Evolutionary conservation across 1,284 basidiomycete species (phyloP).

Genomic region (Ustilago shanxiensis): DNA sequence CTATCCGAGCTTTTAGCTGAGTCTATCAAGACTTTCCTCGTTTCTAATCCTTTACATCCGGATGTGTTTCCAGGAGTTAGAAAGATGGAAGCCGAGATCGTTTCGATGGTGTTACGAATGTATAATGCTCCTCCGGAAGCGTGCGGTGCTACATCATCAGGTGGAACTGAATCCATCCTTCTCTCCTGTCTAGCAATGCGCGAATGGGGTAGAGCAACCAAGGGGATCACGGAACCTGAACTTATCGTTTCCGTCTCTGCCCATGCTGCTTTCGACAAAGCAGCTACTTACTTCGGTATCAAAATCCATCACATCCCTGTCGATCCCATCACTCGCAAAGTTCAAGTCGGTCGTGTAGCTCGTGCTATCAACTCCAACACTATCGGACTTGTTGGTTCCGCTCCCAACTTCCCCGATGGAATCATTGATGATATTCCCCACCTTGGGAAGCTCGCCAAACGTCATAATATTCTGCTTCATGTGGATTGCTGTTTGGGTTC

Average conservation of each 20-base stretch:
- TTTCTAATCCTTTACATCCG: constrained; percentile 91
- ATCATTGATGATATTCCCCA: constrained; percentile 82
- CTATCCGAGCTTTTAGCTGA: constrained; percentile 60
- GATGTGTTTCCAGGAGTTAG: constrained; percentile 93
- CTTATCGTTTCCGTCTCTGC: constrained; percentile 90
- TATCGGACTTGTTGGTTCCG: constrained; percentile 85
- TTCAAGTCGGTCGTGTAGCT: constrained; percentile 80
- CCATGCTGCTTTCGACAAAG: constrained; percentile 96
- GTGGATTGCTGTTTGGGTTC: constrained; percentile 73
- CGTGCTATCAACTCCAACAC: constrained; percentile 72
- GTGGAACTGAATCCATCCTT: constrained; percentile 95
- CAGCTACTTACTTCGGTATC: constrained; percentile 88
- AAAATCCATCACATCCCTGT: constrained; percentile 91
- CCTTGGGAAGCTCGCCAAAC: constrained; percentile 81
- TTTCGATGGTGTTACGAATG: constrained; percentile 85
- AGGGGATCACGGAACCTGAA: constrained; percentile 91
- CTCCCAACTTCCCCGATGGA: constrained; percentile 77
- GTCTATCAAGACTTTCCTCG: constrained; percentile 61
- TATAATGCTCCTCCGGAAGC: constrained; percentile 85
- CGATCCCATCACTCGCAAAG: constrained; percentile 83
- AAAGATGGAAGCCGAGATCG: constrained; percentile 98
- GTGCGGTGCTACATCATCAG: constrained; percentile 87
- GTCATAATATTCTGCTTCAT: constrained; percentile 85
- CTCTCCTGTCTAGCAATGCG: constrained; percentile 94
- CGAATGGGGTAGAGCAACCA: constrained; percentile 87